These are phyloP conservation scores for Phytophthora multivora DNA, from an alignment of 352 stramenopile genomes.

Conservation along the genomic window DNA sequence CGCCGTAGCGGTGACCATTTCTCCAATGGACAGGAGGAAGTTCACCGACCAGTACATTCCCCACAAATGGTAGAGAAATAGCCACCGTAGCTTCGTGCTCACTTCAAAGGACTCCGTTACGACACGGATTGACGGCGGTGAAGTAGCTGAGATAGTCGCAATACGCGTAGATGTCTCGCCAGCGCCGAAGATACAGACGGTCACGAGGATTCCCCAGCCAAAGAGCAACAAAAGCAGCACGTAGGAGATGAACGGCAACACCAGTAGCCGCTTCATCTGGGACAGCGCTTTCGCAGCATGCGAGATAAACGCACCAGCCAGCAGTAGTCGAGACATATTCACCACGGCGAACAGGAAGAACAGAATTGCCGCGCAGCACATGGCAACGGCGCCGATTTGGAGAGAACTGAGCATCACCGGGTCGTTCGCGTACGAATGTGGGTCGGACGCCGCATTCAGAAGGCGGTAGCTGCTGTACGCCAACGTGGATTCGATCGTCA, in stretches of 20 bases:
- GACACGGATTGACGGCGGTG: conserved; percentile 54
- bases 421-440: conserved; percentile 60
- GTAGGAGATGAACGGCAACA: conserved; percentile 76
- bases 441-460: conserved; percentile 52
- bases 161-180: conserved; percentile 63
- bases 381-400: conserved; percentile 58
- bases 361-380: conserved; percentile 65
- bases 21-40: conserved; percentile 67
- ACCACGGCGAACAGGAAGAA: conserved; percentile 69
- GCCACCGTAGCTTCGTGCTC: conserved; percentile 67
- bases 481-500: conserved; percentile 66
- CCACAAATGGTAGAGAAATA: conserved; percentile 79
- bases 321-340: conserved; percentile 66
- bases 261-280: conserved; percentile 66
- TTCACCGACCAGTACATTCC: conserved; percentile 83
- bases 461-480: conserved; percentile 69
- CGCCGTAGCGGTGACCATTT: conserved; percentile 79
- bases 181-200: conserved; percentile 76
- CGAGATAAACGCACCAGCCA: conserved; percentile 80
- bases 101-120: conserved; percentile 73
- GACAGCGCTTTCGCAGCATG: conserved; percentile 70
- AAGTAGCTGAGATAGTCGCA: conserved; percentile 55
- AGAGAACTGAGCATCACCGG: conserved; percentile 71
- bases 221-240: conserved; percentile 71
- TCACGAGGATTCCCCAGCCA: conserved; percentile 74